Conservation (phyloP, 2,329 filamentous ascomycete species). For the Fusarium sp. region DNA sequence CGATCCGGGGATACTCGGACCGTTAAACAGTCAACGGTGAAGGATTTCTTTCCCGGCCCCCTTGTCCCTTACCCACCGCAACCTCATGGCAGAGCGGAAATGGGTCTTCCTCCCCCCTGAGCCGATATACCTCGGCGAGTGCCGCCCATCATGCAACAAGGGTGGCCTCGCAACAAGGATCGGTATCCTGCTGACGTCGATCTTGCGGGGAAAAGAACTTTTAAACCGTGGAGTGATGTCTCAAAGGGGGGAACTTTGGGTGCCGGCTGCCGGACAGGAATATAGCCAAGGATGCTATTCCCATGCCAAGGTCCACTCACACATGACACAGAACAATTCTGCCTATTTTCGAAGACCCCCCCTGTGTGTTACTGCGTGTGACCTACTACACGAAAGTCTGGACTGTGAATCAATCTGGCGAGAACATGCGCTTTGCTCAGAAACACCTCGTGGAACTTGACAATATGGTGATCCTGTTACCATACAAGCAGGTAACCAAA, state of each 20-base stretch:
- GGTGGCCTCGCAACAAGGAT: constrained; percentile 19
- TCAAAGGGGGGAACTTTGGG: neutral
- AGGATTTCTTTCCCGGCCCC: neutral
- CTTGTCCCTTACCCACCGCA: neutral
- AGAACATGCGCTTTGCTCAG: neutral
- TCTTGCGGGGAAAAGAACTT: constrained; percentile 19
- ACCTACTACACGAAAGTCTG: neutral
- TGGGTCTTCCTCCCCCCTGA: neutral
- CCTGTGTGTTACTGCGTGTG: neutral
- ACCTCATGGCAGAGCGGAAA: neutral
- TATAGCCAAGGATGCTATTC: neutral
- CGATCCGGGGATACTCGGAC: neutral
- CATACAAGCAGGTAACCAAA: neutral
- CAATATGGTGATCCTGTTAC: neutral
- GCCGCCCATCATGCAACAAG: constrained; percentile 5
- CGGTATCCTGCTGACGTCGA: constrained; percentile 10
- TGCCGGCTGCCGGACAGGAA: neutral
- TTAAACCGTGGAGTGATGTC: neutral
- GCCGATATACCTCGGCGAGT: neutral
- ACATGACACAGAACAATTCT: neutral
- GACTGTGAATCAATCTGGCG: neutral
- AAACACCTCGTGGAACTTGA: neutral
- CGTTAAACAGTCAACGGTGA: neutral
- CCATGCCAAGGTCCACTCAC: neutral
- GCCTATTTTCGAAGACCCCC: neutral